These are phyloP conservation scores for Fomitopsis pinicola DNA, from an alignment of 1,284 basidiomycete genomes.

Conservation along the genomic window DNA sequence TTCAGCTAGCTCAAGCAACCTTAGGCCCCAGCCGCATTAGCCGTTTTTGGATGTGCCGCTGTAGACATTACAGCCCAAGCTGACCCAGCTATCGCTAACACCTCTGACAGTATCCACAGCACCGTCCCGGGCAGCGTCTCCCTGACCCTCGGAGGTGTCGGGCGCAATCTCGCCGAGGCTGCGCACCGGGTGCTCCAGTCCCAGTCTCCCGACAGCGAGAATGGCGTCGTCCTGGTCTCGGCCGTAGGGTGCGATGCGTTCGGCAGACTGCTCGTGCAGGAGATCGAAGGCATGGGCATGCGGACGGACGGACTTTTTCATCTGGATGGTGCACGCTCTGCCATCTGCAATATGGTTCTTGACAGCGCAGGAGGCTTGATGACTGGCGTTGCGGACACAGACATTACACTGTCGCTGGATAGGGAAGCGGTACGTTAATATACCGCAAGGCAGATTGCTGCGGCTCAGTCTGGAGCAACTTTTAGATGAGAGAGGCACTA, in stretches of 20 bases:
- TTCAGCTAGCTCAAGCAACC: neutral
- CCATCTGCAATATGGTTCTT: slow-evolving; percentile 85
- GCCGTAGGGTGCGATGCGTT: slow-evolving; percentile 69
- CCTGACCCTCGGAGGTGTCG: slow-evolving; percentile 86
- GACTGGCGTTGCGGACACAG: slow-evolving; percentile 91
- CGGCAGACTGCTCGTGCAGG: slow-evolving; percentile 56
- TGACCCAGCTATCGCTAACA: slow-evolving; percentile 24
- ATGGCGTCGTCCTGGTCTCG: slow-evolving; percentile 50
- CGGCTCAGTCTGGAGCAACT: neutral
- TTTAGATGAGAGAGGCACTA: slow-evolving; percentile 43
- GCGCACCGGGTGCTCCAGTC: slow-evolving; percentile 59
- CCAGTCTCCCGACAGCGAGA: slow-evolving; percentile 27
- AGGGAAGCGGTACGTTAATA: slow-evolving; percentile 39
- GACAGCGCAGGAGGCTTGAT: slow-evolving; percentile 70
- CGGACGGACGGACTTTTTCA: slow-evolving; percentile 74
- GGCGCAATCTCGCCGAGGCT: slow-evolving; percentile 90
- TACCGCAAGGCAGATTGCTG: neutral
- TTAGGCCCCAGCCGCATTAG: slow-evolving; percentile 34
- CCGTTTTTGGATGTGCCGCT: slow-evolving; percentile 82
- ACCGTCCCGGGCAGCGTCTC: slow-evolving; percentile 80
- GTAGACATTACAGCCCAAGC: slow-evolving; percentile 77
- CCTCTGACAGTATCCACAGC: slow-evolving; percentile 44
- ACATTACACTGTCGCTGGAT: slow-evolving; percentile 54
- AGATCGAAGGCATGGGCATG: slow-evolving; percentile 65
- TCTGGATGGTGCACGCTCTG: slow-evolving; percentile 43